These are phyloP conservation scores for Geranium brycei DNA, from an alignment of 345 rosid genomes.

Conservation along the genomic window DNA sequence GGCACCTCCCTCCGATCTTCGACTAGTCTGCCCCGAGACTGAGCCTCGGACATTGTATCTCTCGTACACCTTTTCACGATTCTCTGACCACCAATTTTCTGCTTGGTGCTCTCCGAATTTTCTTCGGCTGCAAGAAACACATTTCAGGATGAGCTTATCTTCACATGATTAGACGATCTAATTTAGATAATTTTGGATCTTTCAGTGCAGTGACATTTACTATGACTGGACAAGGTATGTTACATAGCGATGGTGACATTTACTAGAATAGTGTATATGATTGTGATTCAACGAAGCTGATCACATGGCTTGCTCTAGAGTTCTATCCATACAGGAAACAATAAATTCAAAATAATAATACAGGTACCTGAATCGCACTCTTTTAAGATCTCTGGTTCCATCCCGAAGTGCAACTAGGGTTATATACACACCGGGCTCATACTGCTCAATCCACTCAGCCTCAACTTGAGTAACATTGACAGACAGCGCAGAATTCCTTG, in stretches of 20 bases:
- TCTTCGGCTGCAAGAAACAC: constrained; percentile 47
- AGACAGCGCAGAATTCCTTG: constrained; percentile 34
- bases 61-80: constrained; percentile 82
- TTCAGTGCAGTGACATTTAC: background rate
- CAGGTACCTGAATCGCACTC: constrained; percentile 93
- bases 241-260: background rate
- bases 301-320: background rate
- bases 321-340: background rate
- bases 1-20: constrained; percentile 45
- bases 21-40: constrained; percentile 33
- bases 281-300: background rate
- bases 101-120: constrained; percentile 95
- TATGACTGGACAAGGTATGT: no score
- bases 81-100: constrained; percentile 95
- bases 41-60: constrained; percentile 68
- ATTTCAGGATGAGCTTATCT: no score
- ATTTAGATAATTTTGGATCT: background rate
- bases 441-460: constrained; percentile 93
- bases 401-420: constrained; percentile 73
- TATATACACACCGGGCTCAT: constrained; percentile 86
- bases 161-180: no score
- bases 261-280: background rate
- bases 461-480: constrained; percentile 44
- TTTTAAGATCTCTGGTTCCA: constrained; percentile 95
- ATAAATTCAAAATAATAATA: background rate